Evolutionary conservation across 495 filamentous ascomycete genomes (phyloP), one percentile per base, ranked within the genome.

Genomic region (Xylaria palmicola): DNA sequence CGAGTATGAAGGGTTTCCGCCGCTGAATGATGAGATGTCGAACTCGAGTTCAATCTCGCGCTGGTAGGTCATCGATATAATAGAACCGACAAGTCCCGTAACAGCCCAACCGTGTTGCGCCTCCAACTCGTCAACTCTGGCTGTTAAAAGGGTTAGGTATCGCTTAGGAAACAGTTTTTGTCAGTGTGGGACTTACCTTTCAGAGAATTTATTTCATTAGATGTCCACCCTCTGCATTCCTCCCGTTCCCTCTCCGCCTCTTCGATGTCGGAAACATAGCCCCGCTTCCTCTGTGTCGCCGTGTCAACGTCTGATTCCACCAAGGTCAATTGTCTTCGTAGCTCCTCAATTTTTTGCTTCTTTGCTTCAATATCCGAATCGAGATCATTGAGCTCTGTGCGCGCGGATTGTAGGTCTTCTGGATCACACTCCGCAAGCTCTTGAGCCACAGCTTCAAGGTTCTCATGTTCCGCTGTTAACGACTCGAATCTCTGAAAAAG

Each of bases 181-280:
- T 63, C 13, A 30, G 26, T 39, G 26, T 4, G 53, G n/a, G 15
- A 65, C 81, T 67, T 75, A 91, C 89, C 81, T 80, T 93, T 90
- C 7, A 93, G 76, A 24, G 79, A 79, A 53, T 74, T 79, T 56
- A 98, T 88, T 70, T 98, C 94, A 17, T 78, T 83, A 29, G 86
- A 81, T 60, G 86, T 94, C 90, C 92, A 97, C 20, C 94, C 92
- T 17, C 92, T 84, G 71, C 88, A 96, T 65, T 94, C 87, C 71
- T 96, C 91, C 62, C 88, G 85, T 36, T 95, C 78, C 57, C 86
- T 87, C 67, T 97, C 92, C 0, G 93, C 91, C 65, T 92, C 87
- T 54, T 84, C 80, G 56, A 97, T 97, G 32, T 92, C 90, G 4
- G 82, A 81, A 19, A 84, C 62, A 65, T 78, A 92, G 65, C 86